Evolutionary conservation across 2,329 filamentous ascomycete species (phyloP).

Genomic region (Corniculantispora saksenae): DNA sequence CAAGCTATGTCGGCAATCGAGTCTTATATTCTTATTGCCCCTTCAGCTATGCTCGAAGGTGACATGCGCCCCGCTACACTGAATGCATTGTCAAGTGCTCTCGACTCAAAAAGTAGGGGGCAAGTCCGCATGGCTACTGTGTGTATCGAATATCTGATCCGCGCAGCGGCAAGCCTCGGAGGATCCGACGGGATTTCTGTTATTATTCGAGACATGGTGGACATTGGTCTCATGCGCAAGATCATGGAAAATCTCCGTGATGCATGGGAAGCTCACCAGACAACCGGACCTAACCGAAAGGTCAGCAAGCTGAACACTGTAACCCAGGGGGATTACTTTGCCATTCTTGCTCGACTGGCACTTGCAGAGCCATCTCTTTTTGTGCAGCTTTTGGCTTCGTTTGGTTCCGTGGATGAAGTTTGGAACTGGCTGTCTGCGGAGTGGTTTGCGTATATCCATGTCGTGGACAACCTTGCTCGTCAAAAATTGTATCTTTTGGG

Average conservation of each 20-base stretch:
- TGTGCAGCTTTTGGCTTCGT: conserved; percentile 54
- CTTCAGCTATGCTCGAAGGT: conserved; percentile 64
- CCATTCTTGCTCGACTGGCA: conserved; percentile 76
- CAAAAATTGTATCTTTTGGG: conserved; percentile 74
- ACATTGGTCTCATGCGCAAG: conserved; percentile 61
- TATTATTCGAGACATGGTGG: conserved; percentile 66
- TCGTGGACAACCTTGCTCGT: conserved; percentile 63
- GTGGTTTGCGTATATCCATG: conserved; percentile 70
- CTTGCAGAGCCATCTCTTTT: conserved; percentile 72
- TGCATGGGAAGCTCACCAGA: conserved; percentile 74
- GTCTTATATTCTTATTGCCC: conserved; percentile 69
- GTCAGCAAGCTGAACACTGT: conserved; percentile 70
- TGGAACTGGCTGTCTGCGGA: conserved; percentile 62
- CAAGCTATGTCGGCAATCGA: conserved; percentile 66
- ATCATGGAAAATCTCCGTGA: conserved; percentile 68
- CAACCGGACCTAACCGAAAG: conserved; percentile 75
- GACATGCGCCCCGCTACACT: conserved; percentile 52
- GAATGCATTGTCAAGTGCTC: conserved; percentile 50
- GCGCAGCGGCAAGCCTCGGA: conserved; percentile 62
- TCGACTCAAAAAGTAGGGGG: conserved; percentile 58
- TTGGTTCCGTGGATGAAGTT: conserved; percentile 49
- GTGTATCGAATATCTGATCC: conserved; percentile 66
- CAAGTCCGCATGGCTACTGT: conserved; percentile 58
- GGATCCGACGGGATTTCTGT: conserved; percentile 60
- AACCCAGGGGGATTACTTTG: conserved; percentile 82